Base-by-base conservation (phyloP, 2,329 filamentous ascomycete genomes). In the Knufia fluminis region DNA sequence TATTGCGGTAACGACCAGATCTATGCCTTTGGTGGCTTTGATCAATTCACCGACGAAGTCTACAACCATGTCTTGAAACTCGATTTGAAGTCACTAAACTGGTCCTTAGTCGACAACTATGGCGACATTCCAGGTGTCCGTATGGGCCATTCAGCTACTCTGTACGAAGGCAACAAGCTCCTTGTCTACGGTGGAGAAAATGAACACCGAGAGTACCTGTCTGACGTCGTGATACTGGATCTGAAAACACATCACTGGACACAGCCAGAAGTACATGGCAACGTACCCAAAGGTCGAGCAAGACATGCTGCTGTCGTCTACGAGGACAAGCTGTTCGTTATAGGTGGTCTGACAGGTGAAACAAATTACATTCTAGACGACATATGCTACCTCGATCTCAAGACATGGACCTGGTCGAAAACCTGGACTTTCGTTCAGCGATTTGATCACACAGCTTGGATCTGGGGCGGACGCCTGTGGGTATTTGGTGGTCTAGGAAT, bases 101-200 rank as follows among this genome's bases (percentile, higher is more conserved):
- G 92, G 92, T 92, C 81, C 57, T 73, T 98, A 45, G 91, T 98
- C 17, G 92, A 97, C 69, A 98, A 98, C 68, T 98, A 95, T 71
- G 92, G 50, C 49, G 52, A 52, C 42, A 59, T 54, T 28, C 48
- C 55, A 49, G 53, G 49, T 24, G 43, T 53, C 42, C 46, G 48
- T 12, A 57, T 60, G 94, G 88, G 90, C 26, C 92, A 98, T 64
- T 97, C 92, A 39, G 90, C 92, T 23, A 95, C 87, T 28, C 75
- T 98, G 1, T 96, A 95, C 72, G 81, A 94, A 68, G 89, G 87
- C 53, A 85, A 91, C 67, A 97, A 97, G 67, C 75, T 98, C n/a
- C 77, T 98, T 1, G 89, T 98, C 1, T 98, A 96, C 63, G 92
- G 92, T 50, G 92, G 92, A 57, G 92, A 98, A 71, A 98, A 98